Percentiles rank a stretch among this genome's conserved stretches.
These are phyloP conservation scores for Paragyromitra xinjiangensis DNA, from an alignment of 495 filamentous ascomycete genomes.

Conservation along the genomic window DNA sequence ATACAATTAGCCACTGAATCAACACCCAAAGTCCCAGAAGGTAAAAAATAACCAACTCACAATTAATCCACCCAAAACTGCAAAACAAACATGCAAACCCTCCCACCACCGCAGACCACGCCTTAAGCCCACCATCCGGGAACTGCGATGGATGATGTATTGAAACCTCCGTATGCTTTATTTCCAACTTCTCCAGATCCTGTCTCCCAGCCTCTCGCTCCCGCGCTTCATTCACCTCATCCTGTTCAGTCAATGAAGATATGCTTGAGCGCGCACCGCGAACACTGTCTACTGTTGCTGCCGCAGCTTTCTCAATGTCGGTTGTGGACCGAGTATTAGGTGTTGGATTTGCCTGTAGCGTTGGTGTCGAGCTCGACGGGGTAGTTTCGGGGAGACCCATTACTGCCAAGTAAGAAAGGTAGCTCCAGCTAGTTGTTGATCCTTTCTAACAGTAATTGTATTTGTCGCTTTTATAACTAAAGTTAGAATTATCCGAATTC, in stretches of 20 bases:
- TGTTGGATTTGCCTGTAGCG: constrained; percentile 3
- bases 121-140: constrained; percentile 72
- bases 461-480: too few species aligned
- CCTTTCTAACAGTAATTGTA: not conserved
- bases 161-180: constrained; percentile 40
- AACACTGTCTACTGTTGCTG: not conserved
- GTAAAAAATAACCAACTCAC: constrained; percentile 8
- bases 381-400: constrained; percentile 23
- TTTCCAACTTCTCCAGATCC: constrained; percentile 47
- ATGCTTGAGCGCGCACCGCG: constrained; percentile 6
- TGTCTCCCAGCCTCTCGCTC: not conserved
- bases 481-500: too few species aligned
- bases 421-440: not conserved
- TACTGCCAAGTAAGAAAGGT: not conserved
- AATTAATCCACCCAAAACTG: constrained; percentile 72
- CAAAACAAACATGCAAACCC: constrained; percentile 72
- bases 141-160: constrained; percentile 60
- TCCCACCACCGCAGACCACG: constrained; percentile 74
- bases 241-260: constrained; percentile 21
- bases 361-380: constrained; percentile 39
- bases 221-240: constrained; percentile 3
- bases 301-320: not conserved
- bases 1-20: constrained; percentile 8
- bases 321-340: not conserved
- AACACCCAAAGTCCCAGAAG: not conserved